phyloP scores from a whole-genome alignment of 2,329 filamentous ascomycete genomes.

The Lachnellula cervina region DNA sequence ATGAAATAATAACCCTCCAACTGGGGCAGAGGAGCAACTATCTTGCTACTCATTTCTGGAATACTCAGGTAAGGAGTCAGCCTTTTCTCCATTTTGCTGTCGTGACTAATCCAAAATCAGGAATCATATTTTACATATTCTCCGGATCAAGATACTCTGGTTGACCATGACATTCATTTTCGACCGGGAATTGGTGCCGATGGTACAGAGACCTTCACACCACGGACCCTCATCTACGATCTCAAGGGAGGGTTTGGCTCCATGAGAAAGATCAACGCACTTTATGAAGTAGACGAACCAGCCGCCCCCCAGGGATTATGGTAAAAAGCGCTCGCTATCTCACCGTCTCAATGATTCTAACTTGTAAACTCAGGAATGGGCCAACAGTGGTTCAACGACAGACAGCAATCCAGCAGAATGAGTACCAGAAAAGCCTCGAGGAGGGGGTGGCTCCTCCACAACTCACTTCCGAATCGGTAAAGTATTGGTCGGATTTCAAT shows the following conservation, averaged over 20 bases:
- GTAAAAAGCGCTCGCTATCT: slow-evolving; percentile 25
- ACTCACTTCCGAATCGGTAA: slow-evolving; percentile 66
- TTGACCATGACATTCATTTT: slow-evolving; percentile 87
- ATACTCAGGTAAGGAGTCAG: slow-evolving; percentile 62
- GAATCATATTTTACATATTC: slow-evolving; percentile 97
- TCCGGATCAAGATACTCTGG: slow-evolving; percentile 56
- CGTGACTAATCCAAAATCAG: slow-evolving; percentile 40
- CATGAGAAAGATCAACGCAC: slow-evolving; percentile 77
- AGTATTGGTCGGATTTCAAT: slow-evolving; percentile 96
- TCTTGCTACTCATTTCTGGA: slow-evolving; percentile 95
- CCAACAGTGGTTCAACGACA: slow-evolving; percentile 64
- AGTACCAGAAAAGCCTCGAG: slow-evolving; percentile 78
- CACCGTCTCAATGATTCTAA: slow-evolving; percentile 1
- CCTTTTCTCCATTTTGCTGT: background rate
- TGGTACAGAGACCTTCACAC: slow-evolving; percentile 86
- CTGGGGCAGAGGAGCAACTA: slow-evolving; percentile 92
- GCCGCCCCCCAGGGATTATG: slow-evolving; percentile 33
- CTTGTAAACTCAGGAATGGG: slow-evolving; percentile 50
- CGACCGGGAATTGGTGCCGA: slow-evolving; percentile 75
- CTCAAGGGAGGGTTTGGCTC: slow-evolving; percentile 91
- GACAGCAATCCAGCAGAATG: slow-evolving; percentile 60
- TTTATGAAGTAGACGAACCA: slow-evolving; percentile 54
- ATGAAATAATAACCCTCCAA: slow-evolving; percentile 91
- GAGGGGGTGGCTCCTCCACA: slow-evolving; percentile 58
- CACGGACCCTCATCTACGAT: slow-evolving; percentile 88